Conservation (phyloP, 257 asterid genomes). For the Thymus quinquecostatus region DNA sequence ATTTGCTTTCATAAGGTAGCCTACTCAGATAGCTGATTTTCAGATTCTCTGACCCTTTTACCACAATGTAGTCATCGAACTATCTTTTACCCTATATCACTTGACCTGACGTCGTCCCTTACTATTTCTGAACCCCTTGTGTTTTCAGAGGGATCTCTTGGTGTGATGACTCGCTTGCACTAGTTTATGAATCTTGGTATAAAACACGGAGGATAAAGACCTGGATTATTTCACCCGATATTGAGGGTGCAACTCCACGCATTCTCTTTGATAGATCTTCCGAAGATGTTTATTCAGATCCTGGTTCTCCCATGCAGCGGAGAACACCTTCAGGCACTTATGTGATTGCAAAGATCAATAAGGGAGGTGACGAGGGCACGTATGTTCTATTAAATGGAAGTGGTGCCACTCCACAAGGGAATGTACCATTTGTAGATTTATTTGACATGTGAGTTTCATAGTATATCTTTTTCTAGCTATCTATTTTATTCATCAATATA, state of each 20-base stretch:
- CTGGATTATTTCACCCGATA: slow-evolving; percentile 85
- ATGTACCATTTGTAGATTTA: slow-evolving; percentile 86
- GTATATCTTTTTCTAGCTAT: slow-evolving; percentile 28
- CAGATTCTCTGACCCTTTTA: neutral
- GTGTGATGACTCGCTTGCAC: slow-evolving; percentile 92
- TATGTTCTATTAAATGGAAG: slow-evolving; percentile 74
- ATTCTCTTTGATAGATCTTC: slow-evolving; percentile 96
- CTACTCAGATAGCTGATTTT: slow-evolving; percentile 11
- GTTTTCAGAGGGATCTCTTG: slow-evolving; percentile 84
- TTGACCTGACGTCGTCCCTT: slow-evolving; percentile 21
- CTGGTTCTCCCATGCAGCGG: slow-evolving; percentile 95
- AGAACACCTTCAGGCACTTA: slow-evolving; percentile 84
- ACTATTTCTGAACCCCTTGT: slow-evolving; percentile 29
- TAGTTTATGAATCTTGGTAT: slow-evolving; percentile 97
- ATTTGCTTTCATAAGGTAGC: neutral
- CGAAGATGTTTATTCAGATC: slow-evolving; percentile 99
- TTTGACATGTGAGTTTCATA: slow-evolving; percentile 86
- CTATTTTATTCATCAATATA: slow-evolving; percentile 20
- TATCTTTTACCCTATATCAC: slow-evolving; percentile 2
- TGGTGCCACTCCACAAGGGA: slow-evolving; percentile 99
- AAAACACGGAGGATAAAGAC: slow-evolving; percentile 76
- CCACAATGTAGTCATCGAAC: slow-evolving; percentile 10
- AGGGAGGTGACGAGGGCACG: slow-evolving; percentile 65
- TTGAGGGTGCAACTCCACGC: slow-evolving; percentile 61
- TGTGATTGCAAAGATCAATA: slow-evolving; percentile 86